Evolutionary conservation across 1,284 basidiomycete species (phyloP).

Genomic region (Ceratobasidium sp.): DNA sequence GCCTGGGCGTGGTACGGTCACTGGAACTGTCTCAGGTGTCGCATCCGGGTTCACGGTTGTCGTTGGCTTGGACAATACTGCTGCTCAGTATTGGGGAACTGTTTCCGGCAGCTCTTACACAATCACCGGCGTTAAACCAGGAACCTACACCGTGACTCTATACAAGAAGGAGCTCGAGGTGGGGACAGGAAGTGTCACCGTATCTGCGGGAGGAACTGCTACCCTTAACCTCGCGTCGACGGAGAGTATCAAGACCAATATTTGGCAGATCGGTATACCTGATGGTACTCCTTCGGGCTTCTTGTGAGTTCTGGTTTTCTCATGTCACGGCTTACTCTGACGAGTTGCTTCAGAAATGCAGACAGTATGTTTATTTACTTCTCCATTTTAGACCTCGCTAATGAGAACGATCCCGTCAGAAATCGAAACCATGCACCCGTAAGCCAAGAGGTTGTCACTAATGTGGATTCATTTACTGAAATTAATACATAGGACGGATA

Average conservation of each 20-base stretch:
- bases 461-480: not conserved
- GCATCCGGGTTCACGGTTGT: slow-evolving; percentile 51
- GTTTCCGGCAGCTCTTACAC: slow-evolving; percentile 54
- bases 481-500: not conserved
- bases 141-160: slow-evolving; percentile 54
- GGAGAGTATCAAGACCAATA: slow-evolving; percentile 43
- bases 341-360: slow-evolving; percentile 6
- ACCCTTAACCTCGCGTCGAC: slow-evolving; percentile 39
- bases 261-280: slow-evolving; percentile 58
- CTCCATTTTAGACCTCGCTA: not conserved
- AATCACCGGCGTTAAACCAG: slow-evolving; percentile 58
- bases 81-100: slow-evolving; percentile 55
- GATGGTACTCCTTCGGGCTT: slow-evolving; percentile 58
- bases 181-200: slow-evolving; percentile 54
- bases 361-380: slow-evolving; percentile 18
- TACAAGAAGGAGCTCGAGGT: slow-evolving; percentile 57
- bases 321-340: no score
- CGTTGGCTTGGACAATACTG: slow-evolving; percentile 54
- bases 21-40: slow-evolving; percentile 55
- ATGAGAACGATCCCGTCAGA: not conserved
- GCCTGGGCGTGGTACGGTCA: slow-evolving; percentile 55
- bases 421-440: slow-evolving; percentile 36
- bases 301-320: slow-evolving; percentile 42
- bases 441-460: not conserved
- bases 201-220: slow-evolving; percentile 52